These are phyloP conservation scores for Trichopus zeylanicus DNA, from an alignment of 116 monocot genomes.

Conservation along the genomic window DNA sequence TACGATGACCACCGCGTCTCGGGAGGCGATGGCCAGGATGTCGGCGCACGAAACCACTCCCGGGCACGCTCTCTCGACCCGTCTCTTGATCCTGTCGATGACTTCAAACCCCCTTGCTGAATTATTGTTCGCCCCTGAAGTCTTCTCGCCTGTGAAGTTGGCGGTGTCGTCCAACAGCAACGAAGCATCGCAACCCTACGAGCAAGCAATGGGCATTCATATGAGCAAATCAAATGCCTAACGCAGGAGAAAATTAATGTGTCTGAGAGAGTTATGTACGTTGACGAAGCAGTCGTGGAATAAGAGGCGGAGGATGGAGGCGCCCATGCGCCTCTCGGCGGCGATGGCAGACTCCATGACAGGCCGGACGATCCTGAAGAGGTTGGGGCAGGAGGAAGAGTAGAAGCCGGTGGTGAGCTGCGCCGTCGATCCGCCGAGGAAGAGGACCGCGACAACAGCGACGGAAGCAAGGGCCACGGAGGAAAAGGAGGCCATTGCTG, in stretches of 20 bases:
- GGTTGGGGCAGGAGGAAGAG: slow-evolving; percentile 17
- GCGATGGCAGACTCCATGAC: slow-evolving; percentile 13
- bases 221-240: not conserved
- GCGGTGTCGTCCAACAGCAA: slow-evolving; percentile 27
- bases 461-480: not conserved
- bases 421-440: slow-evolving; percentile 9
- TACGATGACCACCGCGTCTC: slow-evolving; percentile 27
- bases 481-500: slow-evolving; percentile 9
- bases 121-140: slow-evolving; percentile 17
- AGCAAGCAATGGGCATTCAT: not conserved
- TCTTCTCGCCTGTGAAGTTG: slow-evolving; percentile 31
- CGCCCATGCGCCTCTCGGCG: slow-evolving; percentile 18
- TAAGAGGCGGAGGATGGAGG: slow-evolving; percentile 26
- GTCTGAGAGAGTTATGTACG: not conserved
- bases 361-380: slow-evolving; percentile 4
- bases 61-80: slow-evolving; percentile 23
- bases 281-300: slow-evolving; percentile 28
- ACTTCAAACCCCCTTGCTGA: slow-evolving; percentile 28
- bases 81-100: slow-evolving; percentile 20
- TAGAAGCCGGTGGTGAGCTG: slow-evolving; percentile 29
- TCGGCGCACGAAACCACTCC: slow-evolving; percentile 39
- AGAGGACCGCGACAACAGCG: not conserved
- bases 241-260: not conserved
- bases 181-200: slow-evolving; percentile 35
- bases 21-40: slow-evolving; percentile 22